Base-by-base conservation (phyloP, 78 protist genomes). In the Dictyostelium firmibasis region DNA sequence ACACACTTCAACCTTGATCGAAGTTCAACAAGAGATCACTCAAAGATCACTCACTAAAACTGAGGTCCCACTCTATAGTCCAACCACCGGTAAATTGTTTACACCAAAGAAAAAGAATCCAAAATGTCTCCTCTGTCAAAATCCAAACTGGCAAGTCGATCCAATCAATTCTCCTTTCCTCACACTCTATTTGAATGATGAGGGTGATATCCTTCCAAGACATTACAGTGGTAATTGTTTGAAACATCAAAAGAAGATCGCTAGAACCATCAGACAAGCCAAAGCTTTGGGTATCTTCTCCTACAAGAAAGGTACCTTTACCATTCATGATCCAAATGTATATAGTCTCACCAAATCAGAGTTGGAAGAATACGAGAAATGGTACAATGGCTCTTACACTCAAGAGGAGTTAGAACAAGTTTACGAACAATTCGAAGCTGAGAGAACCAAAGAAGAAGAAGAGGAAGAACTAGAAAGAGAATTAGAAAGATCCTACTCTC, bases 181-280 rank as follows among this genome's bases (percentile, higher is more conserved):
- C 0, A 29, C 70, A 0, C 13, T 89, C 23, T 89, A 89, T 69
- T 9, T 89, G 5, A 81, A 79, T 35, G 14, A 38, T 6, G 43
- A 31, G 1, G 94, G 94, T 69, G 87, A 89, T 81, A 81, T 89
- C 35, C 27, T 89, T 10, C 94, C 94, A 69, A 78, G 87, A 70
- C 75, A 79, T 50, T 79, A 43, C 67, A 69, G 78, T 43, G 94
- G 94, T 20, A 89, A 89, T n/a, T 89, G 94, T 81, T 47, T 35
- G 33, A 89, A 89, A 84, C 94, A 89, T 89, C 94, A 89, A 50
- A 89, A 77, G 78, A 78, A 70, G 23, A 81, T 89, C 57, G 94
- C 87, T 4, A 78, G 16, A 33, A 89, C 79, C 1, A 81, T 89
- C n/a, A 89, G 44, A 70, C 82, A 78, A 8, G 94, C 94, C 0